Evolutionary conservation across 768 basidiomycete genomes (phyloP), one percentile per base, ranked within the genome.

Genomic region (Pisolithus microcarpus): DNA sequence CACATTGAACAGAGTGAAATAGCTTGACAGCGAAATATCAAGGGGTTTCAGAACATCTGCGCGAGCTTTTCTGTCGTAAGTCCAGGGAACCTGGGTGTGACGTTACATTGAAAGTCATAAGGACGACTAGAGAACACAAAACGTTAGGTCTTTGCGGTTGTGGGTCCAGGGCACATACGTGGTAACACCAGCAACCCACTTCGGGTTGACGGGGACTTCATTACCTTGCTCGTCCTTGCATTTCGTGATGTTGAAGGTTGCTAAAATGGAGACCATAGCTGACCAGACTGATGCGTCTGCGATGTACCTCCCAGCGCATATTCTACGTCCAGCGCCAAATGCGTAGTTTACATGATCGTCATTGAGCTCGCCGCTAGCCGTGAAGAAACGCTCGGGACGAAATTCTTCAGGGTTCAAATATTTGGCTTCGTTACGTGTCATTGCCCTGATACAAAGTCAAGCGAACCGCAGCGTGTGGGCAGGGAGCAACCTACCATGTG

Each of bases 251-350:
- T 56, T 56, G 53, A 74, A 72, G 2, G 65, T 47, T 3, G 72
- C 67, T 24, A 75, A 60, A 10, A 67, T 58, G 28, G 62, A 51
- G 36, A 58, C 62, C 24, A 68, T 68, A 4, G 71, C 66, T 11
- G 68, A 61, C 60, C 68, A 70, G 24, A 75, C 15, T 15, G 70
- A 72, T 1, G 69, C 64, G 18, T 75, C 71, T 5, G 72, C 76
- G 37, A 80, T 57, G 43, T 72, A 49, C 23, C 67, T 61, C 6
- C 76, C 78, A n/a, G 75, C 71, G 28, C 64, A 67, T 7, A 68
- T 57, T 47, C 70, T 57, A 47, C 72, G 60, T 2, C 72, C 72
- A 30, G 67, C 71, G 7, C 72, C 72, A 48, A 63, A 74, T 7
- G 46, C 61, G 48, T 62, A 63, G 9, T 45, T 52, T 19, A 67